phyloP scores from a whole-genome alignment of 768 basidiomycete species.

The Goffeauzyma gilvescens region DNA sequence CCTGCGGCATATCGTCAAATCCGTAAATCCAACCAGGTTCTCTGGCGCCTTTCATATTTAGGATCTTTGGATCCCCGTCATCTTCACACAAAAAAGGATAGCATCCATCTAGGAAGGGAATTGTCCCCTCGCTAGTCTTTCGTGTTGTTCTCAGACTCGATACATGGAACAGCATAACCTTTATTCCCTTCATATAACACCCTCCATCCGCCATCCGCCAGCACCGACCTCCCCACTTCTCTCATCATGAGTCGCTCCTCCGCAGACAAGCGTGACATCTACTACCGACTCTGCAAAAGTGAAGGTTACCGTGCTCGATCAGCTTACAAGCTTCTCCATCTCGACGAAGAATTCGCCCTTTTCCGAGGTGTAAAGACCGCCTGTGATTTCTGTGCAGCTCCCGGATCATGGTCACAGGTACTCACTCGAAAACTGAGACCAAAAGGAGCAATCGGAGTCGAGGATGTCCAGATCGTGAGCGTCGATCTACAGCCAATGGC shows the following conservation, averaged over 20 bases:
- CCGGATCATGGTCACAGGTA: conserved; percentile 15
- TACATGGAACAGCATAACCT: too few relatives aligned
- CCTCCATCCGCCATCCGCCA: neutral
- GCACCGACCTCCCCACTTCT: neutral
- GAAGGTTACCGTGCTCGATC: conserved; percentile 29
- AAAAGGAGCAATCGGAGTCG: neutral
- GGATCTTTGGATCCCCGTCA: too few relatives aligned
- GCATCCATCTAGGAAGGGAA: conserved; percentile 4
- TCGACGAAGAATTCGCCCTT: conserved; percentile 30
- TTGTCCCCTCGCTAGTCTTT: neutral
- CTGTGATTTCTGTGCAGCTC: conserved; percentile 31
- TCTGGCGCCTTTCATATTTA: too few relatives aligned
- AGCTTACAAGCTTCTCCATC: conserved; percentile 29
- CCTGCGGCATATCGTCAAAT: too few relatives aligned
- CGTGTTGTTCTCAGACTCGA: neutral
- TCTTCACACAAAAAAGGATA: neutral
- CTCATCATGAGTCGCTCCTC: conserved; percentile 25
- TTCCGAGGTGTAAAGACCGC: conserved; percentile 26
- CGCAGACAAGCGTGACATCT: conserved; percentile 29
- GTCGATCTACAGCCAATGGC: conserved; percentile 34
- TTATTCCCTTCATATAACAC: too few relatives aligned
- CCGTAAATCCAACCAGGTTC: too few relatives aligned
- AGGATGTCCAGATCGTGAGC: conserved; percentile 22
- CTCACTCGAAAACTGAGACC: conserved; percentile 9
- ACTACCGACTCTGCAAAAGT: conserved; percentile 27